Evolutionary conservation across 148 eudicot species (phyloP), one percentile per base, ranked within the genome.

Genomic region (Diospyros lotus): DNA sequence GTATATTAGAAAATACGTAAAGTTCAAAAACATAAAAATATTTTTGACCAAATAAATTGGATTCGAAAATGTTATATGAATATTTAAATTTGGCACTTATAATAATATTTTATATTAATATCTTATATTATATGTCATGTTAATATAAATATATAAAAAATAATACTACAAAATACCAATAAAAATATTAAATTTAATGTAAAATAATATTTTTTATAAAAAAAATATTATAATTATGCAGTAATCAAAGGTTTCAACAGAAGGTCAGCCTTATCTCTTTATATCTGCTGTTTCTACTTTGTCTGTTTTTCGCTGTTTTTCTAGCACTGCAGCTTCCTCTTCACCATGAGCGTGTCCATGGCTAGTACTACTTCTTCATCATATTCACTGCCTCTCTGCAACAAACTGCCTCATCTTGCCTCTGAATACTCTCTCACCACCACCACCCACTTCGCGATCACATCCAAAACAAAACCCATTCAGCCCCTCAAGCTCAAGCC

Each of bases 401-500:
- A 69, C 38, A 68, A 46, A 63, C 61, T 44, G 66, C 15, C 66
- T 66, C 39, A 17, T 73, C 39, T 59, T 50, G 44, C 28, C 72
- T 56, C 69, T 46, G 66, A 66, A 38, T 65, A 59, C 58, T 43
- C 58, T 58, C 55, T 58, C 58, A 77, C 46, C 74, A 51, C 48
- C 12, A 46, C 18, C 18, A 59, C 72, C 66, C 70, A 69, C 55
- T 69, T 50, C 40, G 0, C 28, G 28, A 28, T 28, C 28, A 74
- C 68, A 7, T 9, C 80, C 4, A 82, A 71, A 46, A 74, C 80
- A 41, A 88, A 79, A 73, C 80, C 82, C 75, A 67, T 67, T 39
- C 85, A 80, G 76, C 1, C 85, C 56, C 82, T 82, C 50, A 82
- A 71, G 15, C 73, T 85, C 66, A 85, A 84, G 68, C 7, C 83